Evolutionary conservation across 768 basidiomycete genomes (phyloP).

Genomic region (Cubamyces sp.): DNA sequence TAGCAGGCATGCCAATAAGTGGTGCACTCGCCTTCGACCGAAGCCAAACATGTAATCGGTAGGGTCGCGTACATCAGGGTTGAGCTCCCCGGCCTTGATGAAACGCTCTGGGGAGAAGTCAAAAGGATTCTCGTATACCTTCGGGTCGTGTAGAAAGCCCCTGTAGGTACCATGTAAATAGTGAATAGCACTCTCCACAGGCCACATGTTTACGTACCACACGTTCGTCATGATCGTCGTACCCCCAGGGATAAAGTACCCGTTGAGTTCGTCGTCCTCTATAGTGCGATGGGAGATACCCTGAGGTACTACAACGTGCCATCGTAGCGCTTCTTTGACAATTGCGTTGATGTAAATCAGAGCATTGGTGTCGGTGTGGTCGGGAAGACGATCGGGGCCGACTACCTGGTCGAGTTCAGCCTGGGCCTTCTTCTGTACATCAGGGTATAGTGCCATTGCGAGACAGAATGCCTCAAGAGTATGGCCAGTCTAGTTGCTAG

Average conservation of each 20-base stretch:
- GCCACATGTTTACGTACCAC: no score
- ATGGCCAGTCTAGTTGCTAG: conserved; percentile 28
- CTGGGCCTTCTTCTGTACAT: conserved; percentile 30
- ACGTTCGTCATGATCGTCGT: conserved; percentile 31
- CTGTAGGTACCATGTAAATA: no score
- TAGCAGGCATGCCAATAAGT: no score
- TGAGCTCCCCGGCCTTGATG: conserved; percentile 8
- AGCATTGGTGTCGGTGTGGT: conserved; percentile 15
- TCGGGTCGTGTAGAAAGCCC: conserved; percentile 13
- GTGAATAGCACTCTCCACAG: no score
- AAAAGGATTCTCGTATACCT: conserved; percentile 9
- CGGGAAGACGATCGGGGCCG: conserved; percentile 29
- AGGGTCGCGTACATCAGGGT: conserved; percentile 8
- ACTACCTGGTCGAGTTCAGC: conserved; percentile 35
- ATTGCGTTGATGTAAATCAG: conserved; percentile 32
- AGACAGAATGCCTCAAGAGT: conserved; percentile 37
- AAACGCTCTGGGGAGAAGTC: conserved; percentile 18
- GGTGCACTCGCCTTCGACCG: conserved; percentile 16
- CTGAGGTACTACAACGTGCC: conserved; percentile 38
- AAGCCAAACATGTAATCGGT: conserved; percentile 14
- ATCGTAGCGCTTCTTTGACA: conserved; percentile 35
- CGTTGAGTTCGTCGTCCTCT: conserved; percentile 30
- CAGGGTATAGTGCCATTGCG: conserved; percentile 41
- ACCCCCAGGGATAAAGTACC: conserved; percentile 32
- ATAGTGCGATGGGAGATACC: conserved; percentile 26